Base-by-base conservation (phyloP, 116 monocot species). In the Dioscorea cayenensis region DNA sequence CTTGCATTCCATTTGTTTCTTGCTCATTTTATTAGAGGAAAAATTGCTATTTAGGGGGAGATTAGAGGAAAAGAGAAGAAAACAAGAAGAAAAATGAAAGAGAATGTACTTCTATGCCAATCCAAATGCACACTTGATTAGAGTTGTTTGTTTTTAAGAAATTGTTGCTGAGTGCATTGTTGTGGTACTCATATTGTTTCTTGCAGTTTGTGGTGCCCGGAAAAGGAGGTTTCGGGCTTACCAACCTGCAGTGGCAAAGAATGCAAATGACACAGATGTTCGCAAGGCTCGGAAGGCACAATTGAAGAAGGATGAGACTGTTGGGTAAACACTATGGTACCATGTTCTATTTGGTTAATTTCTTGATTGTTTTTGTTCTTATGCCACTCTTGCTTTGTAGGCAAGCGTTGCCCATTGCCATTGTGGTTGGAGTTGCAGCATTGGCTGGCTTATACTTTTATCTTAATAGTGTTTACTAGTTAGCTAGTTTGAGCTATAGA, bases 171-270 rank as follows among this genome's bases (percentile, higher is more conserved):
- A 55, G 12, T 55, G 3, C 55, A 16, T 19, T 55, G 55, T 1
- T 6, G 11, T 19, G 17, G 2, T 55, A 55, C 16, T 55, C n/a
- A 55, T 5, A n/a, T 67, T 36, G 29, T 79, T 68, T 73, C 20
- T 60, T 64, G 38, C 74, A 96, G 95, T 96, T 20, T 92, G 95
- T 58, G 95, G 86, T 65, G 96, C 96, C 20, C 92, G 90, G 0
- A 92, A 96, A 76, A 70, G 96, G 66, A 92, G 96, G 76, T 96
- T 92, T 79, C 78, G 77, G 82, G 11, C 82, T 17, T 96, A 92
- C 52, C 75, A 92, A 23, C 85, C 96, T 29, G 49, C 73, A 51
- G 92, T 90, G 0, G 17, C 82, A 14, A 96, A 88, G 80, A 71
- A 84, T 32, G 79, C 84, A 0, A 96, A 96, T 43, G 82, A 77